These are phyloP conservation scores for Pachyrhizus erosus DNA, from an alignment of 306 rosid species.

Conservation along the genomic window DNA sequence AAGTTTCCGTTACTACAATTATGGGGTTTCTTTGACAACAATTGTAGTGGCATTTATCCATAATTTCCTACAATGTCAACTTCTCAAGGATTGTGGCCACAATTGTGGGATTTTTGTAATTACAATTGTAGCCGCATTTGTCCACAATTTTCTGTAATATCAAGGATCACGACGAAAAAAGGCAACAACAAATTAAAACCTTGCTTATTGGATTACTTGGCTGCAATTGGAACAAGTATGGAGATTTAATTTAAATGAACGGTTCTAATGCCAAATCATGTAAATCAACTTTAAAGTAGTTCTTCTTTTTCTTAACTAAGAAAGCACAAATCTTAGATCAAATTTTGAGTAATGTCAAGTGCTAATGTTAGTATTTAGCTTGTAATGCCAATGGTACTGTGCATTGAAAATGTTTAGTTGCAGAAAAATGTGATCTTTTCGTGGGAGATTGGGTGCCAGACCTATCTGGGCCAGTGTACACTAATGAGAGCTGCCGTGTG, in stretches of 20 bases:
- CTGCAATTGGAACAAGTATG: background rate
- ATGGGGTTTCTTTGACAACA: background rate
- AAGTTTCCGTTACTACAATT: background rate
- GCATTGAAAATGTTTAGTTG: constrained; percentile 1
- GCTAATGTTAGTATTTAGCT: background rate
- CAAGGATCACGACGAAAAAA: background rate
- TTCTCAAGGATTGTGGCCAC: too few relatives aligned
- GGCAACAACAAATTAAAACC: background rate
- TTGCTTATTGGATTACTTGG: background rate
- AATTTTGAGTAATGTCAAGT: background rate
- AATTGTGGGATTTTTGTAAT: background rate
- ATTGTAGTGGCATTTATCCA: background rate
- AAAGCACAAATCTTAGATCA: background rate
- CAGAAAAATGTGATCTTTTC: constrained; percentile 75
- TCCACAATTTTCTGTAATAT: background rate
- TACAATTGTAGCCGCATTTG: background rate
- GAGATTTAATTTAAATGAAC: background rate
- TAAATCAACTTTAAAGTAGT: background rate
- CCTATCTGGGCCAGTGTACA: constrained; percentile 68
- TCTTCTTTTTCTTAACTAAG: background rate
- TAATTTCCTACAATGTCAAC: background rate
- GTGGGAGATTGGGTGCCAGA: constrained; percentile 82
- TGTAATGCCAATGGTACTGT: background rate
- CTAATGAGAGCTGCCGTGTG: constrained; percentile 73
- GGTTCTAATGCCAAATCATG: background rate